Base-by-base conservation (phyloP, 2,329 filamentous ascomycete species). In the Paracorniculantispora psalliotae region DNA sequence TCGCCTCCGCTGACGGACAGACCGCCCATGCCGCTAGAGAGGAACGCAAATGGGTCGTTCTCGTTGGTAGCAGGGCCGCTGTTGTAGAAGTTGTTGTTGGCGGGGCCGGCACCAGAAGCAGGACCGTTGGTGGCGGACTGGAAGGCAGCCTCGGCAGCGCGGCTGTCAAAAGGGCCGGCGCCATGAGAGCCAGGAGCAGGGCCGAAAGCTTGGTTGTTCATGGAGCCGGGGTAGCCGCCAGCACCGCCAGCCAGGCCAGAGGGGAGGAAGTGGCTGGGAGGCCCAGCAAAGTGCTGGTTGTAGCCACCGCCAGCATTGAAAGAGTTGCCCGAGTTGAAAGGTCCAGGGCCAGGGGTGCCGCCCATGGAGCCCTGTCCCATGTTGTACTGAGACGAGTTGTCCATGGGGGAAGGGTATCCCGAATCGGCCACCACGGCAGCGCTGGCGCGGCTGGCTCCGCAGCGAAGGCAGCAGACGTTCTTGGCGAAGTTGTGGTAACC, bases 401-500 rank as follows among this genome's bases (percentile, higher is more conserved):
- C 92, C 89, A 97, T 96, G 21, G 90, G 88, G 12, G 91, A 92
- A 15, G 91, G 89, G 75, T 94, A 96, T 46, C 90, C 91, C 41
- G 92, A 93, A 73, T 97, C 94, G 30, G 93, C 93, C 60, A 97
- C 91, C 53, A 99, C 90, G 17, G 93, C 92, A 61, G 94, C 94
- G 63, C 90, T 91, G 62, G 93, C 93, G 67, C 94, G 91, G 73
- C 92, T 96, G 56, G 93, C 94, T 72, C 94, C 94, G 71, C 94
- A 99, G 61, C 94, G 90, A 63, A 99, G 85, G 75, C 94, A 99
- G 76, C 91, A 96, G 60, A 97, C 93, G 69, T 99, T 99, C 84
- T 99, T 99, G 62, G 94, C 94, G 72, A 99, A 99, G 79, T 99
- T 99, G 80, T 99, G 94, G 75, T 99, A 99, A 60, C 90, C 91